These are phyloP conservation scores for Pythium aphanidermatum DNA, from an alignment of 352 stramenopile species.

Conservation along the genomic window DNA sequence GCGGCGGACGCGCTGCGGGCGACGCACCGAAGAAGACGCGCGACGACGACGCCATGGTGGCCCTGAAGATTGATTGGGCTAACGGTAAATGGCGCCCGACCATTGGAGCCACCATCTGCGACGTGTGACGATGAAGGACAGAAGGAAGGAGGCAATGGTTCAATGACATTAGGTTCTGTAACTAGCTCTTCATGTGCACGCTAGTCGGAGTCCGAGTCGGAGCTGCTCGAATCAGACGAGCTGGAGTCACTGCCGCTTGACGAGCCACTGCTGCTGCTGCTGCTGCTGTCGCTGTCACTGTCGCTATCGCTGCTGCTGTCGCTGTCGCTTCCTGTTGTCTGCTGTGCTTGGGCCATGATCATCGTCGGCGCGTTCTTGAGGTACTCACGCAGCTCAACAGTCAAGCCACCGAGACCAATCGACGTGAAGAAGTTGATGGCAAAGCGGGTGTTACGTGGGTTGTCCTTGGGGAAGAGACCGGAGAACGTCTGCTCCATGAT, in stretches of 20 bases:
- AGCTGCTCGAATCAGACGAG: slow-evolving; percentile 20
- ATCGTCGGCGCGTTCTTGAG: slow-evolving; percentile 96
- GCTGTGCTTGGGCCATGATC: slow-evolving; percentile 79
- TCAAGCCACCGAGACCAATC: slow-evolving; percentile 97
- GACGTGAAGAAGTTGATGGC: slow-evolving; percentile 99
- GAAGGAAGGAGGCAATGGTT: too few species aligned
- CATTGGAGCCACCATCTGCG: too few species aligned
- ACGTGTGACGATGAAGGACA: too few species aligned
- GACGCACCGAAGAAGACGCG: slow-evolving; percentile 38
- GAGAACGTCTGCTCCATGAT: slow-evolving; percentile 90
- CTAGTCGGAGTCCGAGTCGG: slow-evolving; percentile 31
- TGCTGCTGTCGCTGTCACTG: slow-evolving; percentile 34
- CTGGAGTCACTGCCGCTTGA: slow-evolving; percentile 19
- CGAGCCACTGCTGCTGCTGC: slow-evolving; percentile 22
- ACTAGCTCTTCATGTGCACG: too few species aligned
- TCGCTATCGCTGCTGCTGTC: slow-evolving; percentile 31
- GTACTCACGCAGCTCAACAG: slow-evolving; percentile 94
- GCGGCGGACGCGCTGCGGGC: not conserved
- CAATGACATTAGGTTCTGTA: too few species aligned
- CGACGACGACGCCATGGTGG: slow-evolving; percentile 14
- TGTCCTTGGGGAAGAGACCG: slow-evolving; percentile 96
- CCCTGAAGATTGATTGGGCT: not conserved
- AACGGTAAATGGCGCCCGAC: too few species aligned
- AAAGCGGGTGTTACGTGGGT: slow-evolving; percentile 97
- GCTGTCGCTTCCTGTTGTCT: slow-evolving; percentile 18